Base-by-base conservation (phyloP, 129 eudicot genomes). In the Flaveria brownii region DNA sequence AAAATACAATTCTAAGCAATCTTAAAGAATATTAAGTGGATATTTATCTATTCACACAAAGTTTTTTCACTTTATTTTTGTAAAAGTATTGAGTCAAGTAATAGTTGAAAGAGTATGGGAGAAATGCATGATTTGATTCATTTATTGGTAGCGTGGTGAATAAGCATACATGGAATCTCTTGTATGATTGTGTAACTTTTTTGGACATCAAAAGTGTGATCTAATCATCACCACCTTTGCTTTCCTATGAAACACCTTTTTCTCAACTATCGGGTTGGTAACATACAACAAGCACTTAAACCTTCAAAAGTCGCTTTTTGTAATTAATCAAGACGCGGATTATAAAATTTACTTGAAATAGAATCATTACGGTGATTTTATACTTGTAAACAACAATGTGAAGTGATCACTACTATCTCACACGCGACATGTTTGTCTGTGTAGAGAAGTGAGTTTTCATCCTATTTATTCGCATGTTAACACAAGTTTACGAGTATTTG, bases 111-210 rank as follows among this genome's bases (percentile, higher is more conserved):
- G 71, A 43, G 26, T 68, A 41, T 68, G 43, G 74, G 6, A 63
- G 47, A 63, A 65, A 56, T 68, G 70, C 76, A 56, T 77, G 61
- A 26, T 45, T 78, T 45, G 49, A 15, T 78, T 68, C 61, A 61
- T 56, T 13, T 9, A 67, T 45, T 59, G 42, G 66, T 78, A 56
- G 51, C 70, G 70, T 78, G 62, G 59, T 30, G 71, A 25, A 78
- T 66, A 70, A 78, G 76, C 75, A 69, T 56, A 57, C 62, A 69
- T 56, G 68, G 70, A 78, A 70, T 78, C 76, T 78, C 61, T 56
- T 57, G 76, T 46, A 69, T 69, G 50, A 56, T 45, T 78, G 20
- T 78, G 20, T 78, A 68, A 28, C 82, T 78, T 69, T 78, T 78
- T 14, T 59, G 15, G 50, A 66, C 50, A 41, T 66, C 6, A 63